A percentile compares a stretch with the other conserved stretches of the same genome.
phyloP scores from a whole-genome alignment of 2,329 filamentous ascomycete genomes.

The Botrytis medusae region DNA sequence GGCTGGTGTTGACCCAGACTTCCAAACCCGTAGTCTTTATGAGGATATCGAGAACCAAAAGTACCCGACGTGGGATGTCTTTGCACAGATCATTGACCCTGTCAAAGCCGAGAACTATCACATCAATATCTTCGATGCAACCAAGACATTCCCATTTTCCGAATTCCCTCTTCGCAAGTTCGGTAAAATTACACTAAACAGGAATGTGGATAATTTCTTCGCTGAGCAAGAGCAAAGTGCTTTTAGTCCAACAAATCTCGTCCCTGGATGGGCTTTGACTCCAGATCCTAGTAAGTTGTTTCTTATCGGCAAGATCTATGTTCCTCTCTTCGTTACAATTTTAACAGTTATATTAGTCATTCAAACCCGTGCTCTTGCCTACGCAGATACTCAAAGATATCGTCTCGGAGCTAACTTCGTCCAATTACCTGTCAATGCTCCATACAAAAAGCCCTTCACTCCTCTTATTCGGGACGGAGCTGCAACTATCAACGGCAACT shows the following conservation, averaged over 20 bases:
- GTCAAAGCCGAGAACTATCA: slow-evolving; percentile 23
- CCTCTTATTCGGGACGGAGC: slow-evolving; percentile 45
- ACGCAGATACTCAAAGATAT: slow-evolving; percentile 55
- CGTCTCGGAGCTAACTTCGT: slow-evolving; percentile 59
- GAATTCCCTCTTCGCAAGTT: slow-evolving; percentile 48
- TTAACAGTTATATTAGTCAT: slow-evolving; percentile 42
- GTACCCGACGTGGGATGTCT: slow-evolving; percentile 49
- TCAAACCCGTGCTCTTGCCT: slow-evolving; percentile 55
- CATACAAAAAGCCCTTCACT: slow-evolving; percentile 36
- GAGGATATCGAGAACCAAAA: slow-evolving; percentile 54
- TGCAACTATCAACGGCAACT: slow-evolving; percentile 43
- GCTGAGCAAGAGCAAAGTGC: slow-evolving; percentile 67
- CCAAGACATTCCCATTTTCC: slow-evolving; percentile 53
- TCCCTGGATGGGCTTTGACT: slow-evolving; percentile 48
- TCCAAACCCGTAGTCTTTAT: slow-evolving; percentile 48
- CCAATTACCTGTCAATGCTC: slow-evolving; percentile 54
- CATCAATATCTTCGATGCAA: slow-evolving; percentile 55
- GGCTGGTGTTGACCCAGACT: slow-evolving; percentile 36
- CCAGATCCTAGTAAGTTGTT: slow-evolving; percentile 3
- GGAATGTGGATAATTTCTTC: slow-evolving; percentile 57
- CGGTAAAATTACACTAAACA: slow-evolving; percentile 49
- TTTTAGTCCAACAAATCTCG: slow-evolving; percentile 64
- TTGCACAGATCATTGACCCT: slow-evolving; percentile 50
- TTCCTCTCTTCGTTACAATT: too few relatives aligned
- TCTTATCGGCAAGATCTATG: background rate